Conservation (phyloP, 257 asterid genomes). For the Fraxinus americana region DNA sequence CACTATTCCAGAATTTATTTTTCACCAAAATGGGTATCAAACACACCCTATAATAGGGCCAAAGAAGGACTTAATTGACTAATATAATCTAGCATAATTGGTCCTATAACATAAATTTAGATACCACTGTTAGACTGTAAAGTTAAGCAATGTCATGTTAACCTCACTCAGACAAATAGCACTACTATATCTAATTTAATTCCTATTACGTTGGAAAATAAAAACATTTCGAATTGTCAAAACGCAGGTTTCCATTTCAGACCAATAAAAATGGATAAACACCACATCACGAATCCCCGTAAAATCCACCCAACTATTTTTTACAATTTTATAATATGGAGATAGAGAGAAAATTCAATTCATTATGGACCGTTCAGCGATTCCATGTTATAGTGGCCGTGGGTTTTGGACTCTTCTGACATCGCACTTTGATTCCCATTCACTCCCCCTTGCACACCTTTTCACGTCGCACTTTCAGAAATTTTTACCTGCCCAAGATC, state of each 20-base stretch:
- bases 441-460: constrained; percentile 36
- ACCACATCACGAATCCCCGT: not conserved
- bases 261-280: constrained; percentile 28
- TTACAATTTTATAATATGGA: constrained; percentile 28
- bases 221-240: constrained; percentile 4
- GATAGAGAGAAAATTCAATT: constrained; percentile 22
- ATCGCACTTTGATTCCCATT: constrained; percentile 47
- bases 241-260: constrained; percentile 32
- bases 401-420: constrained; percentile 46
- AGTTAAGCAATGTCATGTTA: no score
- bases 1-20: no score
- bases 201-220: no score
- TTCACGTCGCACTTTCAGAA: not conserved
- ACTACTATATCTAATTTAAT: no score
- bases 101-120: no score
- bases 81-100: no score
- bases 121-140: no score
- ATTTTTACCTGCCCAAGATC: not conserved
- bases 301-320: not conserved
- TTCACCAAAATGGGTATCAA: no score
- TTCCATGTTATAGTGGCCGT: constrained; percentile 53
- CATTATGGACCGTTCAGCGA: constrained; percentile 46
- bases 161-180: no score
- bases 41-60: no score
- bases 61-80: no score